Conservation (phyloP, 495 filamentous ascomycete species). For the Acidomyces sp. region DNA sequence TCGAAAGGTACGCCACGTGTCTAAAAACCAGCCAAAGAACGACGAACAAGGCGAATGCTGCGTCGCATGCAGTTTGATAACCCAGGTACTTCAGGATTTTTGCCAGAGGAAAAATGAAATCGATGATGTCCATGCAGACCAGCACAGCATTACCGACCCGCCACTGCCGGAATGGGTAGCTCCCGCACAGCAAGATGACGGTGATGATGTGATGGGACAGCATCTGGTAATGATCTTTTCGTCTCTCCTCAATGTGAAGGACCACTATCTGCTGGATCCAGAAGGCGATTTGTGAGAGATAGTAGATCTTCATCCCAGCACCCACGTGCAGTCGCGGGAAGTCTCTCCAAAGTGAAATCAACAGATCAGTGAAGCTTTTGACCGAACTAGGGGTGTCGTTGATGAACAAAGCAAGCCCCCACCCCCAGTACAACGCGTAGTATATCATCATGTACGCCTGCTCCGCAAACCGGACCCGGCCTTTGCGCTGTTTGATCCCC, state of each 20-base stretch:
- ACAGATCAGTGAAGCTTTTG: not conserved
- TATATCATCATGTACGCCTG: conserved; percentile 85
- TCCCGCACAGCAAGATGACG: conserved; percentile 58
- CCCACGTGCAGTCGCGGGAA: conserved; percentile 66
- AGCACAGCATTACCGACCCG: conserved; percentile 82
- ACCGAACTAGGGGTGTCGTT: conserved; percentile 2
- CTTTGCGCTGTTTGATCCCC: conserved; percentile 62
- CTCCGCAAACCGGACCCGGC: conserved; percentile 69
- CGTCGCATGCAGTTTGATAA: conserved; percentile 61
- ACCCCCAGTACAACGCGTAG: conserved; percentile 60
- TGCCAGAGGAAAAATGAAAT: conserved; percentile 72
- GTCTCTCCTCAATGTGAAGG: conserved; percentile 81
- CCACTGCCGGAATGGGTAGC: conserved; percentile 72
- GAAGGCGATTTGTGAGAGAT: conserved; percentile 81
- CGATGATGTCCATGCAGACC: conserved; percentile 86
- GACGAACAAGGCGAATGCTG: conserved; percentile 78
- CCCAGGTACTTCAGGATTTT: conserved; percentile 89
- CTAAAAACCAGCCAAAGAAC: conserved; percentile 70
- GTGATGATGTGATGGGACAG: conserved; percentile 90
- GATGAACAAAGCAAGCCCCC: conserved; percentile 56
- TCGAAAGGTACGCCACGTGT: conserved; percentile 62
- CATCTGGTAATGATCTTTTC: conserved; percentile 95
- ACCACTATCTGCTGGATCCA: conserved; percentile 91
- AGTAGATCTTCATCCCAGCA: conserved; percentile 75
- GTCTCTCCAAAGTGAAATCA: conserved; percentile 52